These are phyloP conservation scores for Cutaneotrichosporon sp. DNA, from an alignment of 1,284 basidiomycete species.

Conservation along the genomic window DNA sequence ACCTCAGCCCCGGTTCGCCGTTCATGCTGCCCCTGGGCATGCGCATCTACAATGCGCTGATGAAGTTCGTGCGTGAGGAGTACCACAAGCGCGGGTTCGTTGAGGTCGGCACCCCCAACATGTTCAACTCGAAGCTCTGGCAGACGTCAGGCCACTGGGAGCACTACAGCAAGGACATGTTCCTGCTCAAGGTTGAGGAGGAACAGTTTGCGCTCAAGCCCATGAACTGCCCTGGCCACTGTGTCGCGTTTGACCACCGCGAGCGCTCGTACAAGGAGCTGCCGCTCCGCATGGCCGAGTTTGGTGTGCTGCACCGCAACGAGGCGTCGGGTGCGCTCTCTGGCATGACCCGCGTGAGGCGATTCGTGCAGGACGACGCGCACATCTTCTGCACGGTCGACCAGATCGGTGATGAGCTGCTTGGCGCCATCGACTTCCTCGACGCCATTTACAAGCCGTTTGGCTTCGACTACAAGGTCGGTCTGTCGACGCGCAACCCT, in stretches of 20 bases:
- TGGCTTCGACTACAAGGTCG: slow-evolving; percentile 93
- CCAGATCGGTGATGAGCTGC: slow-evolving; percentile 85
- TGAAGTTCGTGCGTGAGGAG: slow-evolving; percentile 82
- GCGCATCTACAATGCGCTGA: slow-evolving; percentile 91
- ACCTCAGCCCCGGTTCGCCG: slow-evolving; percentile 87
- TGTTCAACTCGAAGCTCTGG: slow-evolving; percentile 97
- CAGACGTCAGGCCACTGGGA: slow-evolving; percentile 98
- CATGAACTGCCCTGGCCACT: slow-evolving; percentile 99
- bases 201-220: slow-evolving; percentile 93
- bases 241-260: slow-evolving; percentile 90
- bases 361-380: slow-evolving; percentile 96
- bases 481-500: slow-evolving; percentile 87
- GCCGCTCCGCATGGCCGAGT: slow-evolving; percentile 96
- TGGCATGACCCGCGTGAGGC: slow-evolving; percentile 86
- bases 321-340: slow-evolving; percentile 94
- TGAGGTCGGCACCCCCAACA: slow-evolving; percentile 92
- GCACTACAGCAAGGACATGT: slow-evolving; percentile 98
- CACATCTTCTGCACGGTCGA: slow-evolving; percentile 92
- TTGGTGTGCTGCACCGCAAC: slow-evolving; percentile 95
- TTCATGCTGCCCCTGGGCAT: slow-evolving; percentile 98
- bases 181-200: slow-evolving; percentile 88
- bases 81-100: slow-evolving; percentile 57
- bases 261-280: slow-evolving; percentile 95
- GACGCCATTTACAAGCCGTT: slow-evolving; percentile 92
- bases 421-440: slow-evolving; percentile 89